These are phyloP conservation scores for Globisporangium recalcitrans DNA, from an alignment of 352 stramenopile genomes.

Conservation along the genomic window DNA sequence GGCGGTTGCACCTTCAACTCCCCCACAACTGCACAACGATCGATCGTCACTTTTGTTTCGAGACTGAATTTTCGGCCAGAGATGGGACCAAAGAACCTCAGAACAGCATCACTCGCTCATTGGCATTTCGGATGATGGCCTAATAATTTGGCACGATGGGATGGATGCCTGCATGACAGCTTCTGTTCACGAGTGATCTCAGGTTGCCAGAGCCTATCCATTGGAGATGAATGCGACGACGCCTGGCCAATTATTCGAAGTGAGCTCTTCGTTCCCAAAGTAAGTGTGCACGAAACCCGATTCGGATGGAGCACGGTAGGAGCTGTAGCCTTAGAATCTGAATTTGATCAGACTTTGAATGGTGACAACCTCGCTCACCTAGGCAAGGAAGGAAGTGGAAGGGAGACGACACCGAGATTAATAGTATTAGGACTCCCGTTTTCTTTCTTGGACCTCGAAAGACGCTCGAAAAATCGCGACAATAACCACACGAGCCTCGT, in stretches of 20 bases:
- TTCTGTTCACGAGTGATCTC: neutral
- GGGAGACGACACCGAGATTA: neutral
- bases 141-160: too few relatives aligned
- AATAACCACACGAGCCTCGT: neutral
- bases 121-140: neutral
- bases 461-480: neutral
- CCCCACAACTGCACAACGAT: too few relatives aligned
- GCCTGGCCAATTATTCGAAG: too few relatives aligned
- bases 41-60: too few relatives aligned
- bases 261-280: neutral
- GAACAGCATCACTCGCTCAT: too few relatives aligned
- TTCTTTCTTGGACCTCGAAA: neutral
- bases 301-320: too few relatives aligned
- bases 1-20: too few relatives aligned
- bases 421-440: neutral
- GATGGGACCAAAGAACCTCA: neutral
- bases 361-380: neutral
- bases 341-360: too few relatives aligned
- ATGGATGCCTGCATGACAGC: too few relatives aligned
- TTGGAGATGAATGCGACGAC: too few relatives aligned
- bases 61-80: neutral
- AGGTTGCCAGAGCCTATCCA: neutral
- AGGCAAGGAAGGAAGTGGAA: neutral
- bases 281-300: neutral
- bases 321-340: too few relatives aligned